phyloP scores from a whole-genome alignment of 805 yeast genomes.

The Lachancea quebecensis region DNA sequence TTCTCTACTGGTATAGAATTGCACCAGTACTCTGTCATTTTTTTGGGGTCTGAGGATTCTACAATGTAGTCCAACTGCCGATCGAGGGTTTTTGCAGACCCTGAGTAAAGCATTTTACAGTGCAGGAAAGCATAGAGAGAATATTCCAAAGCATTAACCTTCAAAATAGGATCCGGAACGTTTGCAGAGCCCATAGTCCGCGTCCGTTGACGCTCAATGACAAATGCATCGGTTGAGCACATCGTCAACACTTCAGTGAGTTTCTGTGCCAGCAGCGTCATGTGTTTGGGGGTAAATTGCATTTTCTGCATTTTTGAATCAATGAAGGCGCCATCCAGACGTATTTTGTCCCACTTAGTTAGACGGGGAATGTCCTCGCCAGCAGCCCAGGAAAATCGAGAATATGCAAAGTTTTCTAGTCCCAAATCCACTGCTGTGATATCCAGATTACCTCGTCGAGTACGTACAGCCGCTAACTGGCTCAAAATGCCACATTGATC shows the following conservation, averaged over 20 bases:
- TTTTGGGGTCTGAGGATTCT: slow-evolving; percentile 25
- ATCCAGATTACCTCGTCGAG: slow-evolving; percentile 13
- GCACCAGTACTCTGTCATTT: slow-evolving; percentile 27
- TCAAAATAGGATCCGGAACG: slow-evolving; percentile 45
- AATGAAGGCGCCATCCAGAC: slow-evolving; percentile 17
- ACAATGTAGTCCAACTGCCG: slow-evolving; percentile 7
- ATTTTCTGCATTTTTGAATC: neutral
- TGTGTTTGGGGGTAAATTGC: slow-evolving; percentile 3
- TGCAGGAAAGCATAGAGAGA: slow-evolving; percentile 17
- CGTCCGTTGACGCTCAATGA: slow-evolving; percentile 52
- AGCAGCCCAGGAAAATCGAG: slow-evolving; percentile 22
- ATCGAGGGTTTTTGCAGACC: neutral
- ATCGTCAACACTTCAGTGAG: slow-evolving; percentile 25
- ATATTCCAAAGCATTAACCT: slow-evolving; percentile 47
- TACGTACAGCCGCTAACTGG: slow-evolving; percentile 5
- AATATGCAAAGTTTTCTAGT: slow-evolving; percentile 31
- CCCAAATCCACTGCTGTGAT: slow-evolving; percentile 36
- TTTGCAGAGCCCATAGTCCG: slow-evolving; percentile 41
- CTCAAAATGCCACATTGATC: slow-evolving; percentile 13
- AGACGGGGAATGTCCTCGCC: slow-evolving; percentile 22
- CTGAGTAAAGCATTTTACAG: neutral
- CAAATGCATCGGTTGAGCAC: slow-evolving; percentile 34
- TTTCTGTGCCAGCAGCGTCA: slow-evolving; percentile 16
- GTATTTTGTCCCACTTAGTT: slow-evolving; percentile 33
- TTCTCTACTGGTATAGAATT: slow-evolving; percentile 4